Evolutionary conservation across 805 yeast species (phyloP), one percentile per base, ranked within the genome.

Genomic region (Wickerhamomyces subpelliculosus): DNA sequence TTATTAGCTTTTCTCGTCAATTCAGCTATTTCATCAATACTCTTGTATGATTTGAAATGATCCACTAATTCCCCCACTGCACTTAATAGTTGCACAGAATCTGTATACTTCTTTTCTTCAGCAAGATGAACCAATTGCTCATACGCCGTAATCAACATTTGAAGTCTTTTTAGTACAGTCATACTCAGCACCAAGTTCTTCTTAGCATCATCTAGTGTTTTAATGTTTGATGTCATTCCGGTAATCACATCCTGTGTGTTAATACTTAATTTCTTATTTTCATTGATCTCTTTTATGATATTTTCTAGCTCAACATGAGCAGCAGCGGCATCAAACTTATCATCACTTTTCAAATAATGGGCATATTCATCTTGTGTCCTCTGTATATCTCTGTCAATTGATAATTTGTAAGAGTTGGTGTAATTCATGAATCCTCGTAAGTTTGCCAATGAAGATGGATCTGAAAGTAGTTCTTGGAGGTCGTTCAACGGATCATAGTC

Each of bases 121-220:
- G 73, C 63, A 36, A 74, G 63, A 7, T 60, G 52, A 14, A 68
- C 68, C 33, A 87, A 67, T 44, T 75, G 75, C 30, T 78, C 78
- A 55, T 78, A 80, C 3, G 94, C 89, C 17, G 76, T 78, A 7
- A 84, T 71, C 35, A 93, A 67, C 85, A 89, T 89, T 53, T 88
- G 95, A 27, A 93, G 66, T 44, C 96, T 72, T 51, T 90, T 85
- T 47, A 90, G 67, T 27, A 88, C 78, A 1, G 94, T 86, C 84
- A 93, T 85, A 10, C 93, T 77, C 21, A 78, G 68, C 2, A 87
- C 89, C 35, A 93, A 65, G 57, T 93, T 93, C 54, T 75, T 77
- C 64, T 93, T 93, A 26, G 89, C 80, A 36, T 74, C 75, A 59
- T 93, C 97, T 42, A 93, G 67, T 18, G 70, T 64, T 48, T 86